phyloP scores from a whole-genome alignment of 2,329 filamentous ascomycete genomes.

The Colletotrichum theobromicola region DNA sequence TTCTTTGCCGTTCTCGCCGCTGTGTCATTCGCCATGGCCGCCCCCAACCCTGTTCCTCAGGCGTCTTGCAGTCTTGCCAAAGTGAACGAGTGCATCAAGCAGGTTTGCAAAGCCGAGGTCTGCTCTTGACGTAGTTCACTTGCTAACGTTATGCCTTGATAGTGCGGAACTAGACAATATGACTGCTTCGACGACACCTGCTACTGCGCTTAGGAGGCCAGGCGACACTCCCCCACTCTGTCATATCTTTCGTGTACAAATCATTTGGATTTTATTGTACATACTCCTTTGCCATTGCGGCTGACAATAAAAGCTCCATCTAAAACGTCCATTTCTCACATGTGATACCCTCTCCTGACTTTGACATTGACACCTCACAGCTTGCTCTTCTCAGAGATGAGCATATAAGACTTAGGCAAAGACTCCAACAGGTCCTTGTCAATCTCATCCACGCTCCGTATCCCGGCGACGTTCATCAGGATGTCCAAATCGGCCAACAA shows the following conservation, averaged over 20 bases:
- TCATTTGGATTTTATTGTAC: background rate
- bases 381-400: constrained; percentile 10
- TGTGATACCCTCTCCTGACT: background rate
- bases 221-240: background rate
- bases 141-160: background rate
- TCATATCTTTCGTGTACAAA: background rate
- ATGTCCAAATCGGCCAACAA: constrained; percentile 59
- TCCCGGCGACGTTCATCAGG: constrained; percentile 60
- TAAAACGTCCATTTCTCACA: background rate
- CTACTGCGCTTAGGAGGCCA: background rate
- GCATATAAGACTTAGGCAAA: background rate
- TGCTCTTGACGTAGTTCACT: background rate
- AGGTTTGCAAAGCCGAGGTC: background rate
- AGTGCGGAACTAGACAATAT: background rate
- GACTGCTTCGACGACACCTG: background rate
- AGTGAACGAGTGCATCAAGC: background rate
- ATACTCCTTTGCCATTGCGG: background rate
- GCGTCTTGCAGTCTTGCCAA: background rate
- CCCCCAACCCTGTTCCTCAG: background rate
- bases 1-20: background rate
- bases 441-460: constrained; percentile 45
- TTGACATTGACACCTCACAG: background rate
- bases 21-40: background rate
- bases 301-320: background rate
- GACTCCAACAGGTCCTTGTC: constrained; percentile 16